Evolutionary conservation across 2,329 filamentous ascomycete genomes (phyloP).

Genomic region (Microascus cirrosus): DNA sequence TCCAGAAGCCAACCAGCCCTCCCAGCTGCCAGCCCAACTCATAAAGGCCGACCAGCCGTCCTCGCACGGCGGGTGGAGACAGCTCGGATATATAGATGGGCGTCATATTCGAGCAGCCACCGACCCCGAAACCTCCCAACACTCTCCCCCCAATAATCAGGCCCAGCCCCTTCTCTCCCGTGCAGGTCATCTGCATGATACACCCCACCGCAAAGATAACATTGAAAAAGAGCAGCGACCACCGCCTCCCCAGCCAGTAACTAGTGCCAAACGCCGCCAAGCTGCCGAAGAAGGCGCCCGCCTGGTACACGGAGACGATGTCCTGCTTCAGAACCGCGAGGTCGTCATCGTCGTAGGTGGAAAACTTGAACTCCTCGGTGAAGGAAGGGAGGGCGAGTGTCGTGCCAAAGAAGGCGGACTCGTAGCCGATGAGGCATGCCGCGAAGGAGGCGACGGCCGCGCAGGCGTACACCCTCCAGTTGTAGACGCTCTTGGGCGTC

Average conservation of each 20-base stretch:
- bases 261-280: slow-evolving; percentile 55
- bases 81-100: slow-evolving; percentile 52
- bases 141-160: slow-evolving; percentile 51
- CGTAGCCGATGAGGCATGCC: slow-evolving; percentile 35
- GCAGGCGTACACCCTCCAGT: slow-evolving; percentile 47
- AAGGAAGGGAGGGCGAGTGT: slow-evolving; percentile 11
- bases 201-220: slow-evolving; percentile 59
- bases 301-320: slow-evolving; percentile 69
- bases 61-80: slow-evolving; percentile 51
- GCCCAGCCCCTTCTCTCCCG: slow-evolving; percentile 37
- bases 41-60: slow-evolving; percentile 55
- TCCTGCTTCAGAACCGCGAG: slow-evolving; percentile 56
- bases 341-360: slow-evolving; percentile 28
- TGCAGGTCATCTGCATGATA: slow-evolving; percentile 47
- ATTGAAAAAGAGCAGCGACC: slow-evolving; percentile 49
- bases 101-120: slow-evolving; percentile 51
- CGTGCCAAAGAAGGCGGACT: slow-evolving; percentile 11
- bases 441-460: slow-evolving; percentile 44
- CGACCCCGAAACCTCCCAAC: slow-evolving; percentile 52
- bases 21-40: slow-evolving; percentile 56
- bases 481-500: slow-evolving; percentile 44
- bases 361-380: slow-evolving; percentile 53
- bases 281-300: slow-evolving; percentile 75
- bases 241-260: slow-evolving; percentile 57
- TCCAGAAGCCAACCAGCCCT: slow-evolving; percentile 53